Evolutionary conservation across 2,329 filamentous ascomycete species (phyloP).

Genomic region (Cryphonectria carpinicola): DNA sequence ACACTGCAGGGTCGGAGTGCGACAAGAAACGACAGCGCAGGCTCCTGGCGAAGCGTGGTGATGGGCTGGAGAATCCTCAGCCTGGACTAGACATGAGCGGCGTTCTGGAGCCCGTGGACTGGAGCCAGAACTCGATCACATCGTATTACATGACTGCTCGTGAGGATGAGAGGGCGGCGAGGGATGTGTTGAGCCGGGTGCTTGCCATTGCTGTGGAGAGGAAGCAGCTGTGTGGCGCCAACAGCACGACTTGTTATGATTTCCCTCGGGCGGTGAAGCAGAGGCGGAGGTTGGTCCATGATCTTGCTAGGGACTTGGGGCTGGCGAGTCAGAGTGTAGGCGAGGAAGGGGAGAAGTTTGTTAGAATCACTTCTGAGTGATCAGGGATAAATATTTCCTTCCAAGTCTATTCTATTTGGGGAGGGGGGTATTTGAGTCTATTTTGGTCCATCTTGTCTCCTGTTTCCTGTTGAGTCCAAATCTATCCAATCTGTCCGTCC

Average conservation of each 20-base stretch:
- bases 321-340: conserved; percentile 10
- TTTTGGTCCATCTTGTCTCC: not conserved
- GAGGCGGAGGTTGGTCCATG: conserved; percentile 8
- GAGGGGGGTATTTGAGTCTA: conserved; percentile 10
- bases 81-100: not conserved
- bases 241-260: not conserved
- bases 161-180: conserved; percentile 1
- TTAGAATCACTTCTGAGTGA: not conserved
- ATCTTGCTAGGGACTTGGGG: conserved; percentile 2
- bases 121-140: conserved; percentile 5
- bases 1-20: not conserved
- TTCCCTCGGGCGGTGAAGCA: not conserved
- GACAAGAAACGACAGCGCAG: not conserved
- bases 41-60: not conserved
- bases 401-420: conserved; percentile 5
- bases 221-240: not conserved
- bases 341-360: conserved; percentile 14
- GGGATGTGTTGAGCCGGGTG: not conserved
- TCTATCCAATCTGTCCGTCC: not conserved
- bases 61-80: not conserved
- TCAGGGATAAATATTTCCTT: not conserved
- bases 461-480: not conserved
- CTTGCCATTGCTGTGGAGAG: conserved; percentile 9
- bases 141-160: conserved; percentile 4
- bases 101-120: not conserved